Conservation (phyloP, 345 rosid species). For the Lumnitzera littorea region DNA sequence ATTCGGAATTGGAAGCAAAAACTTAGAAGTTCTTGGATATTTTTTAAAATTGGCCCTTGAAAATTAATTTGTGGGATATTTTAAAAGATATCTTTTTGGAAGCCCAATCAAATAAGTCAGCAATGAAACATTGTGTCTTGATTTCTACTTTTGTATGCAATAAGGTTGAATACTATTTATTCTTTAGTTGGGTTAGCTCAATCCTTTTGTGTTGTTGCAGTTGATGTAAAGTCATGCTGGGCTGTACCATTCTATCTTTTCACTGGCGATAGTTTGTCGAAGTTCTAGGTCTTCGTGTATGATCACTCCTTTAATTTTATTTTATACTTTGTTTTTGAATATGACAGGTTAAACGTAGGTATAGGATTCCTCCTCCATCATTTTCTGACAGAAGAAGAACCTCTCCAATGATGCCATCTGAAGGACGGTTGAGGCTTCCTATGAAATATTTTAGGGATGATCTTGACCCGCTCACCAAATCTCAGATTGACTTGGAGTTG, state of each 20-base stretch:
- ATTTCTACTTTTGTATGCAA: too few species aligned
- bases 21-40: too few species aligned
- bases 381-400: constrained; percentile 49
- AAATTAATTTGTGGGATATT: too few species aligned
- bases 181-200: background rate
- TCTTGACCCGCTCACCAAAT: constrained; percentile 37
- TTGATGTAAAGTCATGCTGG: background rate
- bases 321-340: background rate
- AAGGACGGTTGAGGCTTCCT: constrained; percentile 42
- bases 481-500: constrained; percentile 76
- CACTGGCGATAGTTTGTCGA: too few species aligned
- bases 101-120: too few species aligned
- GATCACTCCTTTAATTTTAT: background rate
- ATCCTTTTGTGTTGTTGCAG: constrained; percentile 1
- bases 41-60: too few species aligned
- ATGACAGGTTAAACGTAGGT: constrained; percentile 82
- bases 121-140: too few species aligned
- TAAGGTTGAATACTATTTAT: too few species aligned
- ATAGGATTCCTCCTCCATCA: constrained; percentile 58
- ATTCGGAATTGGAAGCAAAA: too few species aligned
- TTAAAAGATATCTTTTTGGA: too few species aligned
- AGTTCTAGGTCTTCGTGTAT: too few species aligned
- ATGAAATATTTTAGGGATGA: constrained; percentile 51
- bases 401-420: constrained; percentile 19
- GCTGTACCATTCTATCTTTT: too few species aligned